Conservation (phyloP, 805 yeast species). For the Saturnispora besseyi region DNA sequence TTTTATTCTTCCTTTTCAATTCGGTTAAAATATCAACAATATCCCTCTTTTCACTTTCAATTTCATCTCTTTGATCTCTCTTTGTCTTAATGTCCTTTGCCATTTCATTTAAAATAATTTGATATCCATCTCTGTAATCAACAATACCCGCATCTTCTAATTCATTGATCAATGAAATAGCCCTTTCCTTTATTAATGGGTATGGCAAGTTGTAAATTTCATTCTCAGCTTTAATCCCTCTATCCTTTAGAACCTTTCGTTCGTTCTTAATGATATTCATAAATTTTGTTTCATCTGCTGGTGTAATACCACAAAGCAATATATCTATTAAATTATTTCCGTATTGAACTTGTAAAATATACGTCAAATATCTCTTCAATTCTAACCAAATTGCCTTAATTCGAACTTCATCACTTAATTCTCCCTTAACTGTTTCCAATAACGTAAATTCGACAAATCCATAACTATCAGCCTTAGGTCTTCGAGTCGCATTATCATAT, state of each 20-base stretch:
- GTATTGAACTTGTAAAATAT: constrained; percentile 77
- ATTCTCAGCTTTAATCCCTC: constrained; percentile 11
- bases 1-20: constrained; percentile 36
- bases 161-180: constrained; percentile 67
- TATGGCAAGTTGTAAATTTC: constrained; percentile 35
- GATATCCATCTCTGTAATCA: constrained; percentile 63
- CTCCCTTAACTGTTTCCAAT: constrained; percentile 5
- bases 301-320: constrained; percentile 54
- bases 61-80: constrained; percentile 33
- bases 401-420: constrained; percentile 1
- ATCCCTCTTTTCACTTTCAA: constrained; percentile 34
- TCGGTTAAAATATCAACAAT: constrained; percentile 36
- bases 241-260: constrained; percentile 22
- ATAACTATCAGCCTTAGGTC: constrained; percentile 11
- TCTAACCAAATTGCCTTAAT: constrained; percentile 47
- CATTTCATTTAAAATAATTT: constrained; percentile 70
- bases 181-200: constrained; percentile 67
- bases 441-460: constrained; percentile 10
- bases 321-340: constrained; percentile 47
- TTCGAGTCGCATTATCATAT: constrained; percentile 31
- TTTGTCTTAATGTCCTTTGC: constrained; percentile 63
- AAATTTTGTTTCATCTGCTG: constrained; percentile 62
- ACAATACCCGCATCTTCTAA: constrained; percentile 61
- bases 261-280: constrained; percentile 45
- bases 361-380: constrained; percentile 73